Conservation (phyloP, 2,329 filamentous ascomycete species). For the Stachybotrys chartarum region DNA sequence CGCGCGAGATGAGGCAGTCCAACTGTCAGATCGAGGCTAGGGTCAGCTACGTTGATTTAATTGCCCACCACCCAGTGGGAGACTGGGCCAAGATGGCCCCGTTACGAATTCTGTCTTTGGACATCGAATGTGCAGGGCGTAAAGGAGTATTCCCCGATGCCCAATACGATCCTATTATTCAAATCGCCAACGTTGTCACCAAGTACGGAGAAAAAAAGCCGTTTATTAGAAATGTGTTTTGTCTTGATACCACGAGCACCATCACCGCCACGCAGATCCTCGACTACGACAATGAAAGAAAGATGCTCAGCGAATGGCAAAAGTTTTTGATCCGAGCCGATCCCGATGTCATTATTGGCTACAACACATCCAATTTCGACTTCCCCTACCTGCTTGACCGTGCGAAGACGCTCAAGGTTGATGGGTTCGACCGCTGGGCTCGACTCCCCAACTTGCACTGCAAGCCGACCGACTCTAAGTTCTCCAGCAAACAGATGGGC, state of each 20-base stretch:
- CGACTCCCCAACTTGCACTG: constrained; percentile 67
- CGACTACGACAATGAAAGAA: constrained; percentile 71
- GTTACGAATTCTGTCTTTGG: constrained; percentile 85
- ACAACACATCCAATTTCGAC: constrained; percentile 98
- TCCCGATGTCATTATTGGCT: constrained; percentile 95
- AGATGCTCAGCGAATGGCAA: constrained; percentile 90
- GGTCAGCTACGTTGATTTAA: constrained; percentile 73
- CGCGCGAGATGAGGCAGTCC: constrained; percentile 63
- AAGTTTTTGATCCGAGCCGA: constrained; percentile 86
- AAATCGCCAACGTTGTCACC: constrained; percentile 95
- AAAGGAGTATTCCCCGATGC: constrained; percentile 97
- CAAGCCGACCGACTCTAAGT: constrained; percentile 69
- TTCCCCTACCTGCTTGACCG: constrained; percentile 92
- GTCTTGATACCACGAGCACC: constrained; percentile 80
- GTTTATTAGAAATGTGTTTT: constrained; percentile 95
- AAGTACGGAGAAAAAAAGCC: constrained; percentile 92
- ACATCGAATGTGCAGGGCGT: constrained; percentile 96
- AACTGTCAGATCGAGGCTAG: constrained; percentile 95
- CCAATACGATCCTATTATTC: constrained; percentile 86
- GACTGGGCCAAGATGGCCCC: constrained; percentile 99
- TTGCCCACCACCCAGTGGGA: constrained; percentile 81
- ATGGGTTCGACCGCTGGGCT: constrained; percentile 80
- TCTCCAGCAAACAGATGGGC: constrained; percentile 97
- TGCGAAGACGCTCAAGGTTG: constrained; percentile 74
- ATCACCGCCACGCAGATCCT: constrained; percentile 94